phyloP scores from a whole-genome alignment of 768 basidiomycete species.

The Tricholoma sp. region DNA sequence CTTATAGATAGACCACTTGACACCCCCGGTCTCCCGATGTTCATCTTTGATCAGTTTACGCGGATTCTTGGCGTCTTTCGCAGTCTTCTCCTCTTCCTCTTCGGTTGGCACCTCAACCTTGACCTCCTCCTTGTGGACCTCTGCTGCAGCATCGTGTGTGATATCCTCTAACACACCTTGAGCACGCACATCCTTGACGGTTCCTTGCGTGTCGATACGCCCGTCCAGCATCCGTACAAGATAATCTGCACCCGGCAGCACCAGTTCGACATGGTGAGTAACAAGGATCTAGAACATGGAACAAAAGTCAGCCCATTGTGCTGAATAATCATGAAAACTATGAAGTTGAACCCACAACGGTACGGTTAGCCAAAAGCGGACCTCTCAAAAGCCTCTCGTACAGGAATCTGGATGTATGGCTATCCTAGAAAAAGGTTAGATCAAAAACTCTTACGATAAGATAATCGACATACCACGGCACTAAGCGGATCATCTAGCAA shows the following conservation, averaged over 20 bases:
- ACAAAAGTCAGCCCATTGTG: not conserved
- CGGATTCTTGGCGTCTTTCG: constrained; percentile 49
- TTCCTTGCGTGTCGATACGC: constrained; percentile 67
- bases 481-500: constrained; percentile 81
- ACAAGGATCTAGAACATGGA: constrained; percentile 48
- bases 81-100: constrained; percentile 21
- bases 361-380: constrained; percentile 58
- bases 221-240: constrained; percentile 75
- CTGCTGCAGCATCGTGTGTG: constrained; percentile 43
- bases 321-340: not conserved
- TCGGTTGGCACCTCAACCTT: constrained; percentile 22
- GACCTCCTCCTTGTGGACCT: constrained; percentile 43
- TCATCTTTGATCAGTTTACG: constrained; percentile 78
- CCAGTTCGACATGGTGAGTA: constrained; percentile 78
- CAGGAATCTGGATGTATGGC: constrained; percentile 59
- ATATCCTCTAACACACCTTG: constrained; percentile 61
- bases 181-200: constrained; percentile 53
- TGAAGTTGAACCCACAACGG: constrained; percentile 40
- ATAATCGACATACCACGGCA: constrained; percentile 55
- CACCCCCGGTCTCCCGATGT: constrained; percentile 72
- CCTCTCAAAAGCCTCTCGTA: constrained; percentile 64
- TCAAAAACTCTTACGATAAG: not conserved
- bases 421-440: constrained; percentile 39
- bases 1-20: constrained; percentile 71
- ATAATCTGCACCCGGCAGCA: constrained; percentile 67